Evolutionary conservation across 208 protist species (phyloP).

Genomic region (Trypanosomatidae sp.): DNA sequence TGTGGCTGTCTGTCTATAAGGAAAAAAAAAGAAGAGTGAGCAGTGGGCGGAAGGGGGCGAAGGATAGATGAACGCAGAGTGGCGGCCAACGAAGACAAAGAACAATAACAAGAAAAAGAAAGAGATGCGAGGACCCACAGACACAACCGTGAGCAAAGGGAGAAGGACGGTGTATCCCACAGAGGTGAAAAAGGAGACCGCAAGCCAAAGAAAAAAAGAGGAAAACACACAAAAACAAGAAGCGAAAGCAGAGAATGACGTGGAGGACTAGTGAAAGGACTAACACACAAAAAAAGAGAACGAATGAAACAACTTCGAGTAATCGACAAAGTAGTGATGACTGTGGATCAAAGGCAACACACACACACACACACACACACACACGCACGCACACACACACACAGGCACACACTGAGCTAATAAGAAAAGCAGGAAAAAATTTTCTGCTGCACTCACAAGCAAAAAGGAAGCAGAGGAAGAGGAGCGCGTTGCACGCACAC

Average conservation of each 20-base stretch:
- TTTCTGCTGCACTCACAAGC: too few relatives aligned
- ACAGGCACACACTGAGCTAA: neutral
- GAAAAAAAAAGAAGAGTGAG: neutral
- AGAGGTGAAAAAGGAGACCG: neutral
- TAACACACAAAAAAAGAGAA: neutral
- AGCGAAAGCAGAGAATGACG: neutral
- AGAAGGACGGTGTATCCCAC: neutral
- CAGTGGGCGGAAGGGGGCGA: neutral
- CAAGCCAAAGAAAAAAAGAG: neutral
- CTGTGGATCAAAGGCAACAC: neutral
- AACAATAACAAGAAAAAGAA: neutral
- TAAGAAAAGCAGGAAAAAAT: too few relatives aligned
- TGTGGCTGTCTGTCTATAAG: neutral
- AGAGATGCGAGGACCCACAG: neutral
- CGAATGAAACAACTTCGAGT: neutral
- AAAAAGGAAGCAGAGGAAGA: neutral
- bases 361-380: conserved; percentile 2
- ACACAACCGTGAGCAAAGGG: neutral
- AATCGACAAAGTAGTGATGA: too few relatives aligned
- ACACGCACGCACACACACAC: neutral
- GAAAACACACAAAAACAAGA: neutral
- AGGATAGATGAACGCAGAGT: neutral
- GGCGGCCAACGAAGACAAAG: neutral
- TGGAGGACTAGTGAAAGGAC: neutral
- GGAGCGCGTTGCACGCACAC: neutral